Evolutionary conservation across 192 early-diverging fungal genomes (phyloP), one percentile per base, ranked within the genome.

Genomic region (Phlyctochytrium arcticum): DNA sequence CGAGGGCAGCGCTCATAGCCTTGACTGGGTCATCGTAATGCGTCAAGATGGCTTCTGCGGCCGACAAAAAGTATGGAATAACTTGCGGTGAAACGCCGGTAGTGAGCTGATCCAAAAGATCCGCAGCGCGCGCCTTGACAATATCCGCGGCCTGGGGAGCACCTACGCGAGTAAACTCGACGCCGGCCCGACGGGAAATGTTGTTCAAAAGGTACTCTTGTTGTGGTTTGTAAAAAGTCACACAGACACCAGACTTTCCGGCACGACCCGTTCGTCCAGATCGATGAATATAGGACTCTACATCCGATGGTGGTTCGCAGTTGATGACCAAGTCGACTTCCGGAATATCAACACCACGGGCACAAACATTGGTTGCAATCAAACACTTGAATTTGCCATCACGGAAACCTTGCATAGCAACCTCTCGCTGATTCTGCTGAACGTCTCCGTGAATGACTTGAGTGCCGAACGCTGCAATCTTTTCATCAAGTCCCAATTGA

Each of bases 241-340:
- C 89, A 70, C 94, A 96, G 17, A 86, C 78, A 42, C 95, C 94
- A 37, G 78, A 80, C 48, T 87, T 89, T 5, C 78, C 78, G 42
- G 93, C 92, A 73, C 95, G 92, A 34, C 93, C 95, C 1, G 94
- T 96, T 71, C 95, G 86, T 19, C 95, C 95, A 42, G 90, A 91
- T 54, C 95, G 88, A 78, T 98, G 95, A 46, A 98, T 92, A 70
- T 97, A 98, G 23, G 88, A 85, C 69, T 98, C 93, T 21, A 93
- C 77, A 72, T 98, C 94, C 71, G 85, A 84, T 57, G 94, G 94
- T 44, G 94, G 94, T 65, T 96, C 92, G 66, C 88, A 88, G 78
- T 98, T 96, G 80, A 98, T 92, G 21, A 98, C 95, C 35, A 98
- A 77, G 81, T 96, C 95, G 48, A 96, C 92, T 78, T 94, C 89